Conservation (phyloP, 768 basidiomycete genomes). For the Cystofilobasidium ferigula region DNA sequence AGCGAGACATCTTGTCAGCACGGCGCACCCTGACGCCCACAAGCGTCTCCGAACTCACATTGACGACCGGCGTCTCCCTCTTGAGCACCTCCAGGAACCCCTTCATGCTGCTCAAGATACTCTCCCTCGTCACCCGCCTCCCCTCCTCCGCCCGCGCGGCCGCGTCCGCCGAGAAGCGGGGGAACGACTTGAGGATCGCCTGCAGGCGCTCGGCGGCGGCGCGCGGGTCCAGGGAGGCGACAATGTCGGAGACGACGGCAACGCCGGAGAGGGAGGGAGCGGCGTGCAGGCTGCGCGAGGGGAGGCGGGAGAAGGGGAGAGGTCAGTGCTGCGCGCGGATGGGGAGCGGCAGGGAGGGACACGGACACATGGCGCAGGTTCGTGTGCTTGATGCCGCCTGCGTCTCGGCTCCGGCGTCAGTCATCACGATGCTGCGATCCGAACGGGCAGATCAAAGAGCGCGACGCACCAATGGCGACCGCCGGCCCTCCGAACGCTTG, state of each 20-base stretch:
- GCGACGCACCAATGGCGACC: constrained; percentile 67
- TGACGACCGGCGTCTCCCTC: constrained; percentile 60
- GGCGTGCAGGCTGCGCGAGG: constrained; percentile 29
- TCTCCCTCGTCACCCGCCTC: not conserved
- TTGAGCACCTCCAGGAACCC: constrained; percentile 48
- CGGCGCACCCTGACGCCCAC: not conserved
- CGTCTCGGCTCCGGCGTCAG: not conserved
- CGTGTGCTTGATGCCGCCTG: constrained; percentile 73
- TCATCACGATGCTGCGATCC: not conserved
- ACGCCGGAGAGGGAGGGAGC: constrained; percentile 62
- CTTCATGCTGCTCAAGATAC: constrained; percentile 31
- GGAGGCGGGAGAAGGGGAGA: constrained; percentile 40
- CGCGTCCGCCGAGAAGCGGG: not conserved
- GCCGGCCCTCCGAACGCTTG: constrained; percentile 56
- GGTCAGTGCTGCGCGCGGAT: not conserved
- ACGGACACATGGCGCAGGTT: constrained; percentile 57
- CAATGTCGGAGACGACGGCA: constrained; percentile 80
- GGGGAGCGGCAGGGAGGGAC: constrained; percentile 41
- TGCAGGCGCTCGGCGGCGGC: constrained; percentile 3
- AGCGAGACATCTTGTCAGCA: constrained; percentile 35
- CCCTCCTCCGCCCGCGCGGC: not conserved
- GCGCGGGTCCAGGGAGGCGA: constrained; percentile 51
- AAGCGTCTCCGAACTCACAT: constrained; percentile 29
- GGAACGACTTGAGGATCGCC: constrained; percentile 14
- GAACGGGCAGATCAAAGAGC: not conserved